Evolutionary conservation across 2,329 filamentous ascomycete species (phyloP), one percentile per base, ranked within the genome.

Genomic region (Hirsutella thompsonii): DNA sequence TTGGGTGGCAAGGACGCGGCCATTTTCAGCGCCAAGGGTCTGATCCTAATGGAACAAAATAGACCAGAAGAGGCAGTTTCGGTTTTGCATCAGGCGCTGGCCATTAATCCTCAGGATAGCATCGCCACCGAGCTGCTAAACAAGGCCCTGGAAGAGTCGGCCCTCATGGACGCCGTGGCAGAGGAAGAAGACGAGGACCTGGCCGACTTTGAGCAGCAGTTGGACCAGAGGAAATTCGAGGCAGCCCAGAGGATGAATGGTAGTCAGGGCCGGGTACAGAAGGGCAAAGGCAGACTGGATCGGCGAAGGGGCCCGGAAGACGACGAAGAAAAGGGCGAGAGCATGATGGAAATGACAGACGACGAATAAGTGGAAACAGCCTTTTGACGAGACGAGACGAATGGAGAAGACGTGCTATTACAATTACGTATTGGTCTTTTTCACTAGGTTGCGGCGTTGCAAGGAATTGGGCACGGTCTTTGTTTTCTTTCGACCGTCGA

Each of bases 11-110:
- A 89, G 48, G 83, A 92, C 47, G 72, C 83, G 1, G 73, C 77
- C 23, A 75, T 92, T 3, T 92, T 94, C 55, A 76, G 78, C 38
- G 81, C 87, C 10, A 90, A 94, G 53, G 90, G 86, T 0, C 68
- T 96, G 14, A 82, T 94, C 11, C 70, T 90, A 41, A 72, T 96
- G 49, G 87, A 94, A 52, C 69, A 87, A 49, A 78, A 76, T 14
- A 71, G 76, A 39, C 75, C 78, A 0, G 82, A 83, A 51, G 83
- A 93, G 36, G 90, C 90, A 1, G 80, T 92, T 4, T 71, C 81
- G 9, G 79, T 86, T 3, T 67, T 96, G 20, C 92, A 96, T 51
- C 85, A 95, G 59, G 85, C 85, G 1, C 69, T 92, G 14, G 82
- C 84, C 0, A 78, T 90, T 19, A 74, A 76, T 28, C 82, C 85